Percentiles rank a stretch among this genome's conserved stretches.
Conservation (phyloP, 1,284 basidiomycete genomes). For the Inonotus obliquus region DNA sequence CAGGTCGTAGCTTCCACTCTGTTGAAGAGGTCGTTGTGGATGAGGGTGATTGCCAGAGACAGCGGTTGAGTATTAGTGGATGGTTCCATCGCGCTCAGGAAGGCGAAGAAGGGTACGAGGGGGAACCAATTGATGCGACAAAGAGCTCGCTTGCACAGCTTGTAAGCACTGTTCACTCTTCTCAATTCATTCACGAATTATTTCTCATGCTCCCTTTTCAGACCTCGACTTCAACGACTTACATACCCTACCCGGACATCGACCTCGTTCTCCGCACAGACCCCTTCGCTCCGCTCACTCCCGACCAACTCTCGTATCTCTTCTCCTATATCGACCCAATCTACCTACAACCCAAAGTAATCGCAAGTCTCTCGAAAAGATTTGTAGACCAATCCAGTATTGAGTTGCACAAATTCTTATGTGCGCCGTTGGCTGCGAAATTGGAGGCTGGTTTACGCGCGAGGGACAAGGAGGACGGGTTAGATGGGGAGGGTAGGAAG, state of each 20-base stretch:
- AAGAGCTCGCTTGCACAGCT: conserved; percentile 80
- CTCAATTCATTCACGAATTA: not conserved
- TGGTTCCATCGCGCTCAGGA: conserved; percentile 95
- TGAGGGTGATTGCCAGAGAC: conserved; percentile 59
- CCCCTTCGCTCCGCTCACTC: conserved; percentile 50
- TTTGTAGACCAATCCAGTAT: conserved; percentile 90
- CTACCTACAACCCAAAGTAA: conserved; percentile 81
- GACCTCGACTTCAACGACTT: conserved; percentile 59
- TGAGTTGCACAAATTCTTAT: conserved; percentile 85
- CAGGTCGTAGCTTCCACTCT: conserved; percentile 91
- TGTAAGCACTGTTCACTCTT: conserved; percentile 33
- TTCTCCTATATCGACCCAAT: conserved; percentile 85
- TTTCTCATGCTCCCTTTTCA: conserved; percentile 24
- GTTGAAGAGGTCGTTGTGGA: conserved; percentile 95
- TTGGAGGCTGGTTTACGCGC: conserved; percentile 64
- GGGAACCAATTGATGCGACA: conserved; percentile 39
- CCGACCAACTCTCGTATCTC: conserved; percentile 65
- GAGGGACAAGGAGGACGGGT: conserved; percentile 65
- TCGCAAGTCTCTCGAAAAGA: conserved; percentile 75
- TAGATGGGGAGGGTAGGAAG: conserved; percentile 44
- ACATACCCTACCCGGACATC: conserved; percentile 50
- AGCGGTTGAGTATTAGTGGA: conserved; percentile 86
- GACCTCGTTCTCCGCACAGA: conserved; percentile 15
- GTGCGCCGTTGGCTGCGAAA: conserved; percentile 57
- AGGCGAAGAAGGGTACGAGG: conserved; percentile 84